Evolutionary conservation across 805 yeast species (phyloP).

Genomic region (Monosporozyma solicola): DNA sequence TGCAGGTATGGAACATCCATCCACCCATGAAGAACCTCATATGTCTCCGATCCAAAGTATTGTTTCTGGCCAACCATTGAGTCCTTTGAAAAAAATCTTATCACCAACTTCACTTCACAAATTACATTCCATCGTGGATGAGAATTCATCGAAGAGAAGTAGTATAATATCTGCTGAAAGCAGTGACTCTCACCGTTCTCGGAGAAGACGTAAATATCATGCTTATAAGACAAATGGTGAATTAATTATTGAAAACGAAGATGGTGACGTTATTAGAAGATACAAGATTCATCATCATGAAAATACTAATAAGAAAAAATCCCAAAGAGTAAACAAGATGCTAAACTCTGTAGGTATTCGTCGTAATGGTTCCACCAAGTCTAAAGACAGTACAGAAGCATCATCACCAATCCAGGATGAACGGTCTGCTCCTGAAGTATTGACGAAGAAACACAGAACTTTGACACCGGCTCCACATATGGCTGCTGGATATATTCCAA

Average conservation of each 20-base stretch:
- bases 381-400: not conserved
- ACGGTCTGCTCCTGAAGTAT: not conserved
- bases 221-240: conserved; percentile 77
- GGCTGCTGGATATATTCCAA: not conserved
- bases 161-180: not conserved
- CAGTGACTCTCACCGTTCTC: conserved; percentile 1
- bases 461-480: conserved; percentile 7
- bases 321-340: conserved; percentile 40
- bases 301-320: conserved; percentile 3
- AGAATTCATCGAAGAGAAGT: conserved; percentile 1
- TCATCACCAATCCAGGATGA: not conserved
- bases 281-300: conserved; percentile 61
- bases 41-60: conserved; percentile 10
- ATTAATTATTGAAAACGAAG: conserved; percentile 78
- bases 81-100: conserved; percentile 17
- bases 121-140: conserved; percentile 14
- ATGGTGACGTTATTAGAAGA: conserved; percentile 84
- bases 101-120: conserved; percentile 17
- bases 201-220: conserved; percentile 28
- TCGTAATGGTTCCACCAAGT: conserved; percentile 6
- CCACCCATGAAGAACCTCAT: conserved; percentile 1
- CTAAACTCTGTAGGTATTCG: conserved; percentile 49
- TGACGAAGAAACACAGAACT: conserved; percentile 5
- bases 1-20: not conserved
- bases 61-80: conserved; percentile 28